Base-by-base conservation (phyloP, 2,329 filamentous ascomycete species). In the Xylariales sp. region DNA sequence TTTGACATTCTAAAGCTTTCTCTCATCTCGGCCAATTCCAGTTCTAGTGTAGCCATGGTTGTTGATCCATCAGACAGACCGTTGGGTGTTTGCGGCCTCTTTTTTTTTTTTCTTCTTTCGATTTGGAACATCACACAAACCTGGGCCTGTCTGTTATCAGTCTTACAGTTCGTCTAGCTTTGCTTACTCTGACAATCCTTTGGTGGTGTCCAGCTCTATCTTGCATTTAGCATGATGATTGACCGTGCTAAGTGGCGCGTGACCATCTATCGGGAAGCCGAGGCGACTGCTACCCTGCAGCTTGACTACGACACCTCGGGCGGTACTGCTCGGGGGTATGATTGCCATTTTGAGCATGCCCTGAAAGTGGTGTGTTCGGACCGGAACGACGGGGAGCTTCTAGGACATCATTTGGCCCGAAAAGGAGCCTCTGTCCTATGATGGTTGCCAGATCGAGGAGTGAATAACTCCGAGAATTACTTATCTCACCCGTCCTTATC, bases 141-240 rank as follows among this genome's bases (percentile, higher is more conserved):
- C 59, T 63, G 10, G 18, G 43, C 14, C 45, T 53, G 62, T 8
- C 36, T 39, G 36, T 39, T 39, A 39, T 39, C 36, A 39, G 62
- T 62, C 62, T 68, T 36, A 62, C 62, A 49, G 39, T 56, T 62
- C 36, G 28, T 46, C 54, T 41, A n/a, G 48, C 34, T 48, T 54
- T 65, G 68, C 68, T 65, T 70, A 70, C 68, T 68, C 68, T 45
- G 57, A 48, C 41, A 16, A 54, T 58, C 46, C 54, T 56, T 39
- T 52, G 36, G 45, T 50, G 36, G 39, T 52, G 28, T 46, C 41
- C 12, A 39, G 34, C 46, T 16, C 53, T 54, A 39, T n/a, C 23
- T 41, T 30, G 32, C 57, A 60, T 49, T 28, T 28, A 14, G 43
- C n/a, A 36, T 50, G 49, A 45, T 56, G 53, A 65, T 58, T 61